Evolutionary conservation across 768 basidiomycete genomes (phyloP).

Genomic region (Amanita fuliginea): DNA sequence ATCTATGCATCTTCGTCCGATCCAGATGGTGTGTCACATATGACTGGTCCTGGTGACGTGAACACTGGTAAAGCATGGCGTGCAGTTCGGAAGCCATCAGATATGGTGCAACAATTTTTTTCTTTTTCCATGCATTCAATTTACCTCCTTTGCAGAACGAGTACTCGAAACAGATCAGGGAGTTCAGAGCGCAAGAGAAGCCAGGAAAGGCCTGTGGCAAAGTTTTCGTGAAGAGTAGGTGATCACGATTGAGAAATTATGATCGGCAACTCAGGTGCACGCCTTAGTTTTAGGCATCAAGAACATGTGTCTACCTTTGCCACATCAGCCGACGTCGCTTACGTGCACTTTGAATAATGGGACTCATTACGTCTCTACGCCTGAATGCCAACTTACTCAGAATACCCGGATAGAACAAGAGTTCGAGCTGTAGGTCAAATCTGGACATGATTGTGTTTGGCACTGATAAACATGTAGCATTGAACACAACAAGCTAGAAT

Average conservation of each 20-base stretch:
- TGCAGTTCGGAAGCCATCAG: conserved; percentile 78
- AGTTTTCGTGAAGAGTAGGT: conserved; percentile 84
- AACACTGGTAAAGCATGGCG: conserved; percentile 81
- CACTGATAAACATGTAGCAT: conserved; percentile 36
- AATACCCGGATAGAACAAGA: conserved; percentile 74
- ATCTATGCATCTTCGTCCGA: conserved; percentile 79
- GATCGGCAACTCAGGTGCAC: conserved; percentile 8
- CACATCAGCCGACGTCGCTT: conserved; percentile 60
- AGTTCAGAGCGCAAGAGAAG: conserved; percentile 68
- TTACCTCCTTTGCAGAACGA: conserved; percentile 53
- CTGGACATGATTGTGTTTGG: neutral
- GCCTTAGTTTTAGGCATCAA: conserved; percentile 64
- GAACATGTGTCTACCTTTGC: conserved; percentile 67
- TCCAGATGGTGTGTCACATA: conserved; percentile 56
- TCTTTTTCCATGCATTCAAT: conserved; percentile 6
- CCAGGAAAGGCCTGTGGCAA: conserved; percentile 80
- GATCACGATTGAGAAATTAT: neutral
- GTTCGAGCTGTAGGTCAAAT: conserved; percentile 68
- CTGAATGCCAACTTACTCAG: conserved; percentile 48
- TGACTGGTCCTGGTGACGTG: conserved; percentile 69
- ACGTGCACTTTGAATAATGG: conserved; percentile 93
- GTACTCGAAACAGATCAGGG: conserved; percentile 82
- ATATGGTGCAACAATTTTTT: conserved; percentile 59
- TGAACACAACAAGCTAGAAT: conserved; percentile 91
- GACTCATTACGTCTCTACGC: conserved; percentile 91